Evolutionary conservation across 148 eudicot genomes (phyloP).

Genomic region (Diospyros kaki): DNA sequence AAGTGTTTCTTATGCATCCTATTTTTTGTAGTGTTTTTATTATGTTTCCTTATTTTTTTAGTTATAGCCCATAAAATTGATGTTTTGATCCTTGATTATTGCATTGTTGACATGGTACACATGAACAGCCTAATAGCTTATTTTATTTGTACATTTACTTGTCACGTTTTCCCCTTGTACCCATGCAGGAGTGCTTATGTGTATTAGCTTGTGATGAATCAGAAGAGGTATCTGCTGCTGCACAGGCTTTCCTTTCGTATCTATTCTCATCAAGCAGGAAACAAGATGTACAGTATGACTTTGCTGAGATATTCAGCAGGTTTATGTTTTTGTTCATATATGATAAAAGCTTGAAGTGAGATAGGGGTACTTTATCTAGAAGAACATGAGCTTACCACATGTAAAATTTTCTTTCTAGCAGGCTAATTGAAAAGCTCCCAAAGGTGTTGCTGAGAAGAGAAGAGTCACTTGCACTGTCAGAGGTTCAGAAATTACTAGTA

Average conservation of each 20-base stretch:
- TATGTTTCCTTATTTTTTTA: too few species aligned
- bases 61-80: too few species aligned
- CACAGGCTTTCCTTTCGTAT: conserved; percentile 57
- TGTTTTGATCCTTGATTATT: too few species aligned
- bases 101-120: not conserved
- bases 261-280: conserved; percentile 46
- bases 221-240: conserved; percentile 65
- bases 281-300: conserved; percentile 46
- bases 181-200: conserved; percentile 74
- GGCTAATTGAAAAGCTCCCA: conserved; percentile 87
- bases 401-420: conserved; percentile 23
- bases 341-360: conserved; percentile 12
- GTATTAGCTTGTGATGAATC: conserved; percentile 78
- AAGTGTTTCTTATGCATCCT: too few species aligned
- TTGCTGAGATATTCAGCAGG: conserved; percentile 75
- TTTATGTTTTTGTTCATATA: conserved; percentile 15
- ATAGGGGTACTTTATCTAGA: not conserved
- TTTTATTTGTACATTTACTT: not conserved
- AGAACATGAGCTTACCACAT: conserved; percentile 1
- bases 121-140: not conserved
- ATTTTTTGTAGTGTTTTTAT: too few species aligned
- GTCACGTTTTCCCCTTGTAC: not conserved
- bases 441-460: conserved; percentile 78
- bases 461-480: conserved; percentile 64
- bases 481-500: conserved; percentile 74